A percentile compares a stretch with the other conserved stretches of the same genome.
phyloP scores from a whole-genome alignment of 2,329 filamentous ascomycete species.

The Albifimbria verrucaria region DNA sequence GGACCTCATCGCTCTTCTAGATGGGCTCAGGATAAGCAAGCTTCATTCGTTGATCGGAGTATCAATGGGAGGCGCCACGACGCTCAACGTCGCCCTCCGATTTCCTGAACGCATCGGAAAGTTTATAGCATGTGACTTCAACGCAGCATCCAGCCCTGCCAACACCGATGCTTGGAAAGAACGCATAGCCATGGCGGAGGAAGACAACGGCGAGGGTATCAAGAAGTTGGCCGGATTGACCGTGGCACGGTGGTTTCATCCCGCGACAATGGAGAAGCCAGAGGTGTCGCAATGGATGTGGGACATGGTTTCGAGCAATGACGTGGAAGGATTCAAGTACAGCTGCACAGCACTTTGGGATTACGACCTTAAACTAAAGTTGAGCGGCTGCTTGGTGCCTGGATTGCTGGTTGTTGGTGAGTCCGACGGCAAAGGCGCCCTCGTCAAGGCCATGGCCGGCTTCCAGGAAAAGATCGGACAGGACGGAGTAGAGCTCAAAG shows the following conservation, averaged over 20 bases:
- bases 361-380: slow-evolving; percentile 61
- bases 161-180: slow-evolving; percentile 81
- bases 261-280: slow-evolving; percentile 40
- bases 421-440: slow-evolving; percentile 64
- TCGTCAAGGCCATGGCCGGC: slow-evolving; percentile 77
- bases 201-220: slow-evolving; percentile 55
- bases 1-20: slow-evolving; percentile 65
- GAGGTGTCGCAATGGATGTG: slow-evolving; percentile 55
- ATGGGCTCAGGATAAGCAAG: slow-evolving; percentile 64
- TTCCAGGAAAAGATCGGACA: slow-evolving; percentile 60
- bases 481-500: slow-evolving; percentile 53
- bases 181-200: slow-evolving; percentile 65
- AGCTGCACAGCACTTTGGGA: slow-evolving; percentile 68
- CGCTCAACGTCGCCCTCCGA: slow-evolving; percentile 67
- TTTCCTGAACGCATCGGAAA: slow-evolving; percentile 56
- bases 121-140: slow-evolving; percentile 78
- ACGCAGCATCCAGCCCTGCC: slow-evolving; percentile 64
- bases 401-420: slow-evolving; percentile 71
- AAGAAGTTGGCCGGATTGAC: slow-evolving; percentile 66
- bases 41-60: slow-evolving; percentile 71
- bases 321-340: slow-evolving; percentile 65
- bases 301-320: slow-evolving; percentile 67
- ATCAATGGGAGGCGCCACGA: slow-evolving; percentile 76
- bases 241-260: slow-evolving; percentile 77
- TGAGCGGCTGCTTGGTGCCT: slow-evolving; percentile 53